phyloP scores from a whole-genome alignment of 805 yeast species.

The Yarrowia sp. region DNA sequence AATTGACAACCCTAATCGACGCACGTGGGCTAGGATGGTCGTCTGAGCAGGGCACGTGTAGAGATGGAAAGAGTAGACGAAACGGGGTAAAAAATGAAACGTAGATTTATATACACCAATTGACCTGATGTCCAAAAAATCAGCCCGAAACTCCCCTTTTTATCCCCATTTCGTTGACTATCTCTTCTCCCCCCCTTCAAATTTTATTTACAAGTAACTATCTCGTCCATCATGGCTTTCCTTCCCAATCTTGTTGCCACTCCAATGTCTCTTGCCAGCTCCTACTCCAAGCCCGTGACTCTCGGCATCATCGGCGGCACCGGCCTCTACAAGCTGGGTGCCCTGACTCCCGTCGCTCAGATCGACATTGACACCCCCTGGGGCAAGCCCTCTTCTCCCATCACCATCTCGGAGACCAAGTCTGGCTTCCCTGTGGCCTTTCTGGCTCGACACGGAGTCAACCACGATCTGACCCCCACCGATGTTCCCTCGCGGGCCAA shows the following conservation, averaged over 20 bases:
- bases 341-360: slow-evolving; percentile 83
- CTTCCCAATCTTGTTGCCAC: slow-evolving; percentile 34
- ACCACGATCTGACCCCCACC: slow-evolving; percentile 88
- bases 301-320: slow-evolving; percentile 97
- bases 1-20: slow-evolving; percentile 6
- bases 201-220: neutral
- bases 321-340: slow-evolving; percentile 88
- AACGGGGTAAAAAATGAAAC: neutral
- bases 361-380: slow-evolving; percentile 89
- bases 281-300: slow-evolving; percentile 62
- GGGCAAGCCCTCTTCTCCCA: slow-evolving; percentile 95
- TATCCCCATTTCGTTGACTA: no score
- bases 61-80: no score
- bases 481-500: slow-evolving; percentile 94
- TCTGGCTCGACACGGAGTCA: slow-evolving; percentile 90
- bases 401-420: slow-evolving; percentile 82
- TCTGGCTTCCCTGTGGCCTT: slow-evolving; percentile 88
- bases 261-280: slow-evolving; percentile 36
- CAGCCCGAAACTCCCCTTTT: neutral
- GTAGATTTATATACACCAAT: neutral
- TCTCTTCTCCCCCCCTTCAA: neutral
- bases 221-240: slow-evolving; percentile 15
- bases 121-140: neutral
- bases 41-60: neutral
- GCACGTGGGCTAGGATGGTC: slow-evolving; percentile 14